Evolutionary conservation across 106 monocot genomes (phyloP).

Genomic region (Acanthochlamys bracteata): DNA sequence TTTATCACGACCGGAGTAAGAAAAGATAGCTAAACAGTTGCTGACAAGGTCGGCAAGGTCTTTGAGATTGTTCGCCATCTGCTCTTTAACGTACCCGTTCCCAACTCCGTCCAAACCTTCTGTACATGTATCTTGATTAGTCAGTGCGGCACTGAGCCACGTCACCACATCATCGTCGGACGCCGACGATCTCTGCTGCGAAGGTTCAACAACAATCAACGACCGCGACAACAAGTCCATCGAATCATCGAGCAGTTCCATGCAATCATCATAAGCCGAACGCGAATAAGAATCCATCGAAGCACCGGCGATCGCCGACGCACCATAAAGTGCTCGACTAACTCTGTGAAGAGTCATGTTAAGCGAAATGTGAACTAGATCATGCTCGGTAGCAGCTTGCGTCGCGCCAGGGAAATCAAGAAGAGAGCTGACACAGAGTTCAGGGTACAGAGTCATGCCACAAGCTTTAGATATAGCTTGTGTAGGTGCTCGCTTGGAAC

Average conservation of each 20-base stretch:
- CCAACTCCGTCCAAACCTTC: conserved; percentile 51
- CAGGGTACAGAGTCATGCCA: conserved; percentile 36
- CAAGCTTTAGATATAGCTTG: conserved; percentile 45
- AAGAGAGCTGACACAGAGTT: conserved; percentile 41
- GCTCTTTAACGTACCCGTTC: conserved; percentile 28
- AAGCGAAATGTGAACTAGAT: conserved; percentile 71
- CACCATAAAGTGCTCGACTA: conserved; percentile 41
- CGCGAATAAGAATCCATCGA: conserved; percentile 33
- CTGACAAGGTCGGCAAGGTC: conserved; percentile 63
- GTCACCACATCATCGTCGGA: conserved; percentile 68
- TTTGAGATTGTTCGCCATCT: conserved; percentile 45
- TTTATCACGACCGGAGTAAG: conserved; percentile 30
- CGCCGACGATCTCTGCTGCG: not conserved
- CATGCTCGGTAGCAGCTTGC: conserved; percentile 25
- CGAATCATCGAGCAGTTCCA: conserved; percentile 78
- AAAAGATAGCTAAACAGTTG: conserved; percentile 81
- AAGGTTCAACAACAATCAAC: conserved; percentile 25
- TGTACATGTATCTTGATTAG: conserved; percentile 88
- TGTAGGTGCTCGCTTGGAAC: conserved; percentile 11
- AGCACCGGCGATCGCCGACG: conserved; percentile 34
- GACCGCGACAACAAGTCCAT: conserved; percentile 48
- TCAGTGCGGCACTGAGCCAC: conserved; percentile 87
- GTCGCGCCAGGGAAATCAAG: conserved; percentile 45
- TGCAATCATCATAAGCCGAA: conserved; percentile 75
- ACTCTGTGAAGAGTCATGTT: conserved; percentile 74